Conservation (phyloP, 2,329 filamentous ascomycete species). For the Parasarocladium wereldwijsianum region DNA sequence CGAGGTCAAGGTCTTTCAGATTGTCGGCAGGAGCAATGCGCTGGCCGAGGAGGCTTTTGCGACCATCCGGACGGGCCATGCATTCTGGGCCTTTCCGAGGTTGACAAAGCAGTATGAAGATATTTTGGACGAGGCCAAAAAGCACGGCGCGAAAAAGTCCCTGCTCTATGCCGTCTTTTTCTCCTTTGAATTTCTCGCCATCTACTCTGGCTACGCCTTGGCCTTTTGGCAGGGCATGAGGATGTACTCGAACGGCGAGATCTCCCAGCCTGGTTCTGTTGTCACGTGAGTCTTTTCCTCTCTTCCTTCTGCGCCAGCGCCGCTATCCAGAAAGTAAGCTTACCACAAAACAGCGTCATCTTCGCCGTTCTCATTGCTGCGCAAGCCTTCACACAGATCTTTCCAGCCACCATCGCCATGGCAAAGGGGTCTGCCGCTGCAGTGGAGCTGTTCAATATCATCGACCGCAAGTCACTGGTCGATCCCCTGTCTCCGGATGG, state of each 20-base stretch:
- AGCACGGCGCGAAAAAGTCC: constrained; percentile 26
- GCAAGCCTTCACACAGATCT: constrained; percentile 29
- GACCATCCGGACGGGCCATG: constrained; percentile 33
- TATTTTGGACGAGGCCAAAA: constrained; percentile 24
- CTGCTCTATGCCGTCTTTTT: constrained; percentile 27
- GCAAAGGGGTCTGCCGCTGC: constrained; percentile 31
- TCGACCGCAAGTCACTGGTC: constrained; percentile 27
- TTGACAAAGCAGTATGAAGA: constrained; percentile 24
- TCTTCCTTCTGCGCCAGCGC: not conserved
- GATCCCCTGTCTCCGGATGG: constrained; percentile 27
- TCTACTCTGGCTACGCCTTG: constrained; percentile 30
- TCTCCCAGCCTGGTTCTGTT: constrained; percentile 24
- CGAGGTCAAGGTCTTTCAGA: constrained; percentile 27
- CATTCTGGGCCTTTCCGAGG: constrained; percentile 32
- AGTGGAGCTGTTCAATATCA: constrained; percentile 29
- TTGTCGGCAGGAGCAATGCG: constrained; percentile 25
- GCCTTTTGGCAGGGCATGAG: constrained; percentile 37
- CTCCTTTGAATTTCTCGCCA: constrained; percentile 29
- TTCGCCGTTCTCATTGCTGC: constrained; percentile 31
- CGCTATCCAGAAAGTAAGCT: not conserved
- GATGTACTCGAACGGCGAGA: constrained; percentile 27
- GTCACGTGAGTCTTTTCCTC: constrained; percentile 23
- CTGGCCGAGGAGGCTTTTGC: constrained; percentile 34
- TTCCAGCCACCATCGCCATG: constrained; percentile 29
- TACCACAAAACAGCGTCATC: constrained; percentile 22